Conservation (phyloP, 2,329 filamentous ascomycete species). For the Fusarium praegraminearum region DNA sequence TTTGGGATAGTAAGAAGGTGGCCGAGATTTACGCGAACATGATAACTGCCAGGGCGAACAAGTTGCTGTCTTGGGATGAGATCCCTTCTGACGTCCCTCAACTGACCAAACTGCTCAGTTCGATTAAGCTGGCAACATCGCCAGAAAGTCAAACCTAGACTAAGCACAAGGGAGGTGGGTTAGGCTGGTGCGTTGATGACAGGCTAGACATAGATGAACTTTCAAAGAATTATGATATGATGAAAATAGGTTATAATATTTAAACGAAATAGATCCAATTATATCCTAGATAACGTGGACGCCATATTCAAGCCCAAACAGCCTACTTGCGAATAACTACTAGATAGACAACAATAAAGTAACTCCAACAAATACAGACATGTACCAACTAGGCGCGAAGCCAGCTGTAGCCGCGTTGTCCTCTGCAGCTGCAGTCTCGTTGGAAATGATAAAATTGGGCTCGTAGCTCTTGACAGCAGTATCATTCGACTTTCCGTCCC, state of each 20-base stretch:
- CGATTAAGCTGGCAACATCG: not conserved
- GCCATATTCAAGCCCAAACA: not conserved
- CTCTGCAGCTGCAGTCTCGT: conserved; percentile 29
- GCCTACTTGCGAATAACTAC: not conserved
- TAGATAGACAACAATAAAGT: conserved; percentile 1
- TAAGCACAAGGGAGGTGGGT: fast-evolving
- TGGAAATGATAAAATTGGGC: conserved; percentile 45
- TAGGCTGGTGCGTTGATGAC: not conserved
- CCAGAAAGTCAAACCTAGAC: not conserved
- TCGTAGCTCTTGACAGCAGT: conserved; percentile 51
- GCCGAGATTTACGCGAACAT: conserved; percentile 18
- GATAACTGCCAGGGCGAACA: conserved; percentile 9
- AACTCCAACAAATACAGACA: conserved; percentile 8
- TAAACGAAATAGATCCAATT: not conserved
- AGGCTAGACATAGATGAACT: not conserved
- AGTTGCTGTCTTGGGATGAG: conserved; percentile 7
- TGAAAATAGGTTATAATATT: not conserved
- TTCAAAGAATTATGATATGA: too few species aligned
- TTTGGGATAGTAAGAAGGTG: conserved; percentile 31
- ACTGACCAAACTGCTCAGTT: conserved; percentile 5
- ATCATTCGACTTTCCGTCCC: conserved; percentile 76
- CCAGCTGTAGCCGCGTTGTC: conserved; percentile 1
- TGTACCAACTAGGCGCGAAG: not conserved
- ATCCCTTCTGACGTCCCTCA: conserved; percentile 18
- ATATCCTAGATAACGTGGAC: not conserved